Percentiles rank a stretch among this genome's conserved stretches.
These are phyloP conservation scores for Neurospora sp. DNA, from an alignment of 2,329 filamentous ascomycete species.

Conservation along the genomic window DNA sequence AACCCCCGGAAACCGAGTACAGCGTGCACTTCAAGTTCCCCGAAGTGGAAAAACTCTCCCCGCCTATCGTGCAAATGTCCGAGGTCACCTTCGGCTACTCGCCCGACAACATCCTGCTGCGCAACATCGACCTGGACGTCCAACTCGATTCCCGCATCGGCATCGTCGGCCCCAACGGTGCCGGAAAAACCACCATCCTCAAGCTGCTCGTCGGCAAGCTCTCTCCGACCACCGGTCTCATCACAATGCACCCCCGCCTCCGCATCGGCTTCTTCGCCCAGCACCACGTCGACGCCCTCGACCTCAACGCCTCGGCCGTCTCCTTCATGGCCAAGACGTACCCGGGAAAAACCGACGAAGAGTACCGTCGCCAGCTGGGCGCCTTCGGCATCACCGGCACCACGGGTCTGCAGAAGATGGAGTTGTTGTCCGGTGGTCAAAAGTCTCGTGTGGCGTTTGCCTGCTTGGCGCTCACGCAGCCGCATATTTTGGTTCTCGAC, in stretches of 20 bases:
- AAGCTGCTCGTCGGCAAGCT: conserved; percentile 92
- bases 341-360: conserved; percentile 85
- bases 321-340: conserved; percentile 93
- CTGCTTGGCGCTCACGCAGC: conserved; percentile 86
- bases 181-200: conserved; percentile 96
- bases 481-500: conserved; percentile 94
- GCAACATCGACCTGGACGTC: conserved; percentile 86
- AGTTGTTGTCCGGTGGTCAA: conserved; percentile 84
- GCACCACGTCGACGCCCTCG: conserved; percentile 93
- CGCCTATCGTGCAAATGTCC: conserved; percentile 96
- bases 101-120: conserved; percentile 67
- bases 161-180: conserved; percentile 98
- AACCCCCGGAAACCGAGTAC: conserved; percentile 87
- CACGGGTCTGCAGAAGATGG: conserved; percentile 95
- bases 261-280: conserved; percentile 96
- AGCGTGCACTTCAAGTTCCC: conserved; percentile 95
- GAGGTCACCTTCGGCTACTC: conserved; percentile 85
- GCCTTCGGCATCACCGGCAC: conserved; percentile 87
- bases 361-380: conserved; percentile 90
- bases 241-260: conserved; percentile 79
- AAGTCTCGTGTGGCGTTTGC: conserved; percentile 98
- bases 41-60: conserved; percentile 93
- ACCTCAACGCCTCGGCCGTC: conserved; percentile 80
- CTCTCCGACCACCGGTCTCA: conserved; percentile 64
- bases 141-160: conserved; percentile 97